Evolutionary conservation across 2,329 filamentous ascomycete genomes (phyloP).

Genomic region (Cladophialophora carrionii): DNA sequence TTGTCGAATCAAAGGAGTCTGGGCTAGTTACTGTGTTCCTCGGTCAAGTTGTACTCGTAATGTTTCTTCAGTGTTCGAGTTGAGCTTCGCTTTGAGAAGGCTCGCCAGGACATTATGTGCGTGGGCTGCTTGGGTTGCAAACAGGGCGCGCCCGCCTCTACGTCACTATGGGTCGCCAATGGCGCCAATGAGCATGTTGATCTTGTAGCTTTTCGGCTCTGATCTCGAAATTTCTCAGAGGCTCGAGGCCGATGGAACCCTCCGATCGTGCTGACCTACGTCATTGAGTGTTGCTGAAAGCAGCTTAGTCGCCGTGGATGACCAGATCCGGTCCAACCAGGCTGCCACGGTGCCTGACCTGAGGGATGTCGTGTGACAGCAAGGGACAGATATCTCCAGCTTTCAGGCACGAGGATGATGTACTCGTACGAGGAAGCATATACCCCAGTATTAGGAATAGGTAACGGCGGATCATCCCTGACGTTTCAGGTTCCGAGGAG

Average conservation of each 20-base stretch:
- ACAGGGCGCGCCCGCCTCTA: background rate
- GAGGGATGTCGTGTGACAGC: background rate
- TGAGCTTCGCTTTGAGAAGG: background rate
- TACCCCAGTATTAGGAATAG: no score
- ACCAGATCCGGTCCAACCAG: background rate
- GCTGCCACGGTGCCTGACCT: background rate
- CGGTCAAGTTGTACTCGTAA: background rate
- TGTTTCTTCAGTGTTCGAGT: background rate
- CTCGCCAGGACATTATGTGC: background rate
- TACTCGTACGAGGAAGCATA: background rate
- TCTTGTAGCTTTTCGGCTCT: conserved; percentile 3
- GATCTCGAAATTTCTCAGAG: conserved; percentile 3
- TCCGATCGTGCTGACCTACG: background rate
- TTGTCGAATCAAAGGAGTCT: background rate
- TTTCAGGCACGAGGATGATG: background rate
- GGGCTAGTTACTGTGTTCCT: background rate
- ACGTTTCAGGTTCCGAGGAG: background rate
- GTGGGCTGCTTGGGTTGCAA: background rate
- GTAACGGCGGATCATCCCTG: background rate
- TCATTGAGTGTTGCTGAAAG: background rate
- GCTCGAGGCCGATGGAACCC: background rate
- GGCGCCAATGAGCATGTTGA: background rate
- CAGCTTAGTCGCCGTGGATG: background rate
- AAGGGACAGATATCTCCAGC: background rate
- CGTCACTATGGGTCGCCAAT: background rate